Percentiles rank a stretch among this genome's conserved stretches.
These are phyloP conservation scores for Sordaria brevicollis DNA, from an alignment of 495 filamentous ascomycete species.

Conservation along the genomic window DNA sequence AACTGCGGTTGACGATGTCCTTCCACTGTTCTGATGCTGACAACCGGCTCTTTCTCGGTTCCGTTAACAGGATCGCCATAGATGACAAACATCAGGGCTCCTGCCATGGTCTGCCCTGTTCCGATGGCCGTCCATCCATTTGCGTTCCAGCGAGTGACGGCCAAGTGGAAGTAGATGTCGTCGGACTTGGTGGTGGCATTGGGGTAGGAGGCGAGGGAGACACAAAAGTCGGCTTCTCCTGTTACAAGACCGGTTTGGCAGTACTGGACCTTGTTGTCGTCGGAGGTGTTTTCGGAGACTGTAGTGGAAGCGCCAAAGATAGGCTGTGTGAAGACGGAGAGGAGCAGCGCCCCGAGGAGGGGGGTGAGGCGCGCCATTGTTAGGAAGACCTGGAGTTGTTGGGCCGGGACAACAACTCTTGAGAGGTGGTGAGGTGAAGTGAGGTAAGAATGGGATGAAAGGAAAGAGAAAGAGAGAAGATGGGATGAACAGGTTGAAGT, in stretches of 20 bases:
- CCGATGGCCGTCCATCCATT: conserved; percentile 23
- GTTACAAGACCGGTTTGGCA: conserved; percentile 11
- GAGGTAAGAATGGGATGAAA: background rate
- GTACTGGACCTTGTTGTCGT: conserved; percentile 10
- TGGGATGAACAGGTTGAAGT: background rate
- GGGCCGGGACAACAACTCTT: background rate
- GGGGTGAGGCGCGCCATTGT: background rate
- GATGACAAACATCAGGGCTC: conserved; percentile 21
- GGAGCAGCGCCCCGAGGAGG: background rate
- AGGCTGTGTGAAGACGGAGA: background rate
- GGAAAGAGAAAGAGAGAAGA: background rate
- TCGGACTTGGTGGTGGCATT: conserved; percentile 13
- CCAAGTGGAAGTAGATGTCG: conserved; percentile 14
- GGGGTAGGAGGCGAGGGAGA: conserved; percentile 6
- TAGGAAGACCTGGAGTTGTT: background rate
- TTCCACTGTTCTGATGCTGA: conserved; percentile 18
- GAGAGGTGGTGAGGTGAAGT: too few relatives aligned
- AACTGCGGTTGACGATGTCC: conserved; percentile 15
- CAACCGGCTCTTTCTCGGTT: conserved; percentile 3
- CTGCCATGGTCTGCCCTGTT: conserved; percentile 16
- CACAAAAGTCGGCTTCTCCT: conserved; percentile 18
- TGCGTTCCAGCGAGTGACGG: conserved; percentile 5
- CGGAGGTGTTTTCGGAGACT: background rate
- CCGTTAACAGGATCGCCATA: conserved; percentile 16
- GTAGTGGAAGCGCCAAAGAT: background rate